Base-by-base conservation (phyloP, 306 rosid genomes). In the Sophora flavescens region DNA sequence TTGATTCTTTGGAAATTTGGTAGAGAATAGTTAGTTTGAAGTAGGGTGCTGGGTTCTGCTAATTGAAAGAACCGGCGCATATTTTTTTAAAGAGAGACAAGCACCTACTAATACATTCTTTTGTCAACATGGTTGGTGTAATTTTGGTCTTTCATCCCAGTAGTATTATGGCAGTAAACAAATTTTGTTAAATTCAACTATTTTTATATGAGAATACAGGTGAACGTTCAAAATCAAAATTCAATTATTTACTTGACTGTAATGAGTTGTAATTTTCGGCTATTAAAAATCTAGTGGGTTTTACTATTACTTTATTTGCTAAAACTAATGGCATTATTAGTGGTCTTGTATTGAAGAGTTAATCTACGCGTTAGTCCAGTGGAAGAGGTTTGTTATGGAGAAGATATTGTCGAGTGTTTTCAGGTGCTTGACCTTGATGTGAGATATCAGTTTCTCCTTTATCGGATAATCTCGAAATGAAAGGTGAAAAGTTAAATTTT, bases 1-100 rank as follows among this genome's bases (percentile, higher is more conserved):
- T 78, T 92, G 88, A 86, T 77, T 79, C 68, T 57, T 54, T 1
- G 9, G 39, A 41, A 53, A 7, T 26, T 62, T 53, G 51, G 35
- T 45, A 8, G 85, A 45, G 79, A 6, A 0, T 70, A 12, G 62
- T 6, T 65, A 79, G 72, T 28, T 58, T 56, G 8, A n/a, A 5
- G 50, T n/a, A 48, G 50, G 45, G 41, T 17, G 12, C 64, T 63
- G 61, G 16, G 53, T 77, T 58, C 58, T 41, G 28, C 58, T 26
- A 60, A 14, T 51, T 71, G 32, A 13, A 42, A 53, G 60, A 42
- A 69, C 77, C 15, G 12, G 68, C 61, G 16, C 41, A 8, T 13
- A 28, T 59, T 59, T 68, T 56, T 33, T 15, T 11, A 3, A 3
- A 7, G 10, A 54, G 69, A 16, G 56, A 47, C 22, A 60, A 50